Evolutionary conservation across 2,329 filamentous ascomycete species (phyloP).

Genomic region (Trichoderma brevicompactum): DNA sequence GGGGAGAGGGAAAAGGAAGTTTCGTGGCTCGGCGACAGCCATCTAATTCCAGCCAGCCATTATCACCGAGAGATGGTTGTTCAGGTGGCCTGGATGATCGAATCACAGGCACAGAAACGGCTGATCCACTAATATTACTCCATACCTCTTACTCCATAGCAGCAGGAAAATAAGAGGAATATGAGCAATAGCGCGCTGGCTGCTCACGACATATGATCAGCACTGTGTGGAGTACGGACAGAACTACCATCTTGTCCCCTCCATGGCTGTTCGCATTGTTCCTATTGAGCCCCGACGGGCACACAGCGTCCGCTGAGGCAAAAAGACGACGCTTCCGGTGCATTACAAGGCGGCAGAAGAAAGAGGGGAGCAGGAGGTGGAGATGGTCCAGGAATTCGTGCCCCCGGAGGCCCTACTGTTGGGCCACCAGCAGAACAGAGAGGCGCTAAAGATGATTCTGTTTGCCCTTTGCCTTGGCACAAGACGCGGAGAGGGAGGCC

Average conservation of each 20-base stretch:
- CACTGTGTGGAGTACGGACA: conserved; percentile 19
- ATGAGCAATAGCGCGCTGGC: conserved; percentile 13
- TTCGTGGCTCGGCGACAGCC: conserved; percentile 20
- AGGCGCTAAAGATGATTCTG: conserved; percentile 12
- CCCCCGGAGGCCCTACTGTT: neutral
- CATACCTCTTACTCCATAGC: neutral
- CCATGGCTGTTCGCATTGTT: conserved; percentile 14
- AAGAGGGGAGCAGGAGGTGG: neutral
- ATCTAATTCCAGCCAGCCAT: conserved; percentile 22
- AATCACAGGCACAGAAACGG: conserved; percentile 9
- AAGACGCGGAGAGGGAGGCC: conserved; percentile 11
- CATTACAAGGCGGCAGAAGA: conserved; percentile 2
- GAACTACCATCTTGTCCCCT: neutral
- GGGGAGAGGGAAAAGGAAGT: conserved; percentile 2
- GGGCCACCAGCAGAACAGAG: neutral
- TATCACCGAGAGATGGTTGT: conserved; percentile 19
- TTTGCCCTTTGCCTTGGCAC: conserved; percentile 24
- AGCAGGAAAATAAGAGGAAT: neutral
- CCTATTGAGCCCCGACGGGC: neutral
- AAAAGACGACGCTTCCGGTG: conserved; percentile 11
- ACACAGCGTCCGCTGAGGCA: neutral
- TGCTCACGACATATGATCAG: neutral
- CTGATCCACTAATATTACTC: conserved; percentile 15
- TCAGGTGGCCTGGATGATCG: conserved; percentile 7
- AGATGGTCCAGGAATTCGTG: conserved; percentile 2